phyloP scores from a whole-genome alignment of 2,329 filamentous ascomycete species.

The Cyphellophora europaea region DNA sequence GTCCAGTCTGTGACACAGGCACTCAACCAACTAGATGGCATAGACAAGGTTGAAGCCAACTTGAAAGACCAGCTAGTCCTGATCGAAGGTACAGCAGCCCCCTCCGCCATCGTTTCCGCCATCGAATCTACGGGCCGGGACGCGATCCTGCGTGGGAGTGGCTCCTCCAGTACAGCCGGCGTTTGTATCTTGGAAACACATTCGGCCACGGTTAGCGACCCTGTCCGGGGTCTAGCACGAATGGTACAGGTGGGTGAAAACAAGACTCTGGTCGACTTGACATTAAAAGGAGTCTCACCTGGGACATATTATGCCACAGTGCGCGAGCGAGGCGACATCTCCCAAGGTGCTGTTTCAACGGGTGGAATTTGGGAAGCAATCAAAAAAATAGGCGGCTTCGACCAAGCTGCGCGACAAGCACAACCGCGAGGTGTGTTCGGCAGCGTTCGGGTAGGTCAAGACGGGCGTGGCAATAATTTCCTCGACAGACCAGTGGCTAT shows the following conservation, averaged over 20 bases:
- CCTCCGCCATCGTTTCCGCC: conserved; percentile 78
- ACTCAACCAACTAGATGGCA: conserved; percentile 64
- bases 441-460: conserved; percentile 61
- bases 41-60: conserved; percentile 73
- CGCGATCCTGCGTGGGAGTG: conserved; percentile 86
- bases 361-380: conserved; percentile 68
- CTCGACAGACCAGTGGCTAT: conserved; percentile 74
- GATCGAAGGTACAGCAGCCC: conserved; percentile 79
- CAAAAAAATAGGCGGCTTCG: conserved; percentile 28
- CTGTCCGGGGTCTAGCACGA: conserved; percentile 77
- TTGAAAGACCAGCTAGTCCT: conserved; percentile 74
- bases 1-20: conserved; percentile 76
- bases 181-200: conserved; percentile 95
- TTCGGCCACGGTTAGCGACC: conserved; percentile 47
- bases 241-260: conserved; percentile 83
- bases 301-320: conserved; percentile 79
- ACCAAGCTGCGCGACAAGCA: conserved; percentile 17
- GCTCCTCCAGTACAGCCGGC: conserved; percentile 78
- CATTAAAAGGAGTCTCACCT: conserved; percentile 68
- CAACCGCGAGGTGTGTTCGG: conserved; percentile 59
- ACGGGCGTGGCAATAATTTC: conserved; percentile 71
- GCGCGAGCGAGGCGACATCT: conserved; percentile 78
- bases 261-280: conserved; percentile 78
- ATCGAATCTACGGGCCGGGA: conserved; percentile 87
- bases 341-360: conserved; percentile 69